Evolutionary conservation across 192 early-diverging fungal genomes (phyloP), one percentile per base, ranked within the genome.

Genomic region (Pecoramyces ruminantium): DNA sequence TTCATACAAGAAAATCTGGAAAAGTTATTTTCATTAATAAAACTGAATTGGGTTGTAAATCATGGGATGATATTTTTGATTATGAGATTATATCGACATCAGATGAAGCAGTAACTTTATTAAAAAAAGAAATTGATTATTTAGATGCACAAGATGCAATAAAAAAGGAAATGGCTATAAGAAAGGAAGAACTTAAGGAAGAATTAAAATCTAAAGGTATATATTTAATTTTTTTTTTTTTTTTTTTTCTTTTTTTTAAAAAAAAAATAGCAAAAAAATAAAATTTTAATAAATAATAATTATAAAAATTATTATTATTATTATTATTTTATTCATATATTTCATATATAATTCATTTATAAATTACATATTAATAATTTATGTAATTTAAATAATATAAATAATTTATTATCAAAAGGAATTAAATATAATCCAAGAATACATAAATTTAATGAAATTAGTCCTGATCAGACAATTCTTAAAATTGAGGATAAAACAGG

Each of bases 51-150:
- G 81, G 84, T 9, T 87, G 85, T n/a, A 90, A 91, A 80, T 93
- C 94, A 81, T 95, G 94, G 94, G 92, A 89, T 34, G 85, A 84
- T 3, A 84, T 95, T 18, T 93, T 96, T 90, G 95, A 96, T 85
- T 92, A 92, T 82, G 87, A 92, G 83, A 81, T 96, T 13, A 78
- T 92, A 78, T 93, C 91, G 28, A 88, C 90, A 34, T 86, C 90
- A 9, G 95, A 96, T 83, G 89, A 88, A 27, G 84, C 83, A 39
- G 40, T 83, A 4, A 67, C 2, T n/a, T n/a, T 67, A 67, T 67
- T 67, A 9, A 67, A 67, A n/a, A 67, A 67, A n/a, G 51, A 67
- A 67, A 67, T 67, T 4, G 17, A 67, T 67, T 67, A 67, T 67
- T n/a, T 67, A 11, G 51, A 67, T n/a, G 51, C 25, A 25, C 51